phyloP scores from a whole-genome alignment of 176 grass and related monocot genomes.

The Typha latifolia region DNA sequence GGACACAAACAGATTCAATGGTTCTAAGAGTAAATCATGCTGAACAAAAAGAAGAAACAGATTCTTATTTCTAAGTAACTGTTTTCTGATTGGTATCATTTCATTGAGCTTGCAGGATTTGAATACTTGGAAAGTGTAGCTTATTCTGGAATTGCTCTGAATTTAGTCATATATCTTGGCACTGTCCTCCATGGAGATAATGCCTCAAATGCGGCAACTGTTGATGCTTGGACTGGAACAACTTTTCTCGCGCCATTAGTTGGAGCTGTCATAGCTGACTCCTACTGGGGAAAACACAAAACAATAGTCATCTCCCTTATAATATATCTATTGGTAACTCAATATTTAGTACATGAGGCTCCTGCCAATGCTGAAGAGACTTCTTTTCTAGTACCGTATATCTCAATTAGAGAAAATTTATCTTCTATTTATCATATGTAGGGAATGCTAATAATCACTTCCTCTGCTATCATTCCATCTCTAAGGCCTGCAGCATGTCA shows the following conservation, averaged over 20 bases:
- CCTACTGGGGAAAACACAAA: constrained; percentile 89
- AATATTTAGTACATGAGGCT: not conserved
- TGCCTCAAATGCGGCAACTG: constrained; percentile 64
- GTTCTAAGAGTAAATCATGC: not conserved
- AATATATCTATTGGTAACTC: constrained; percentile 68
- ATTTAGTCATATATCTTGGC: constrained; percentile 75
- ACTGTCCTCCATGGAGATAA: constrained; percentile 69
- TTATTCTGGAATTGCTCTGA: constrained; percentile 61
- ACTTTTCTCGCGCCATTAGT: constrained; percentile 66
- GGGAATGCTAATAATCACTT: constrained; percentile 71
- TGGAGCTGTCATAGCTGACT: constrained; percentile 76
- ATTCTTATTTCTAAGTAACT: not conserved
- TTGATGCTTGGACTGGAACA: constrained; percentile 73
- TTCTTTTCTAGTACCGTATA: not conserved
- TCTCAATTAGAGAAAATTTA: not conserved
- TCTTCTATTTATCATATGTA: constrained; percentile 22
- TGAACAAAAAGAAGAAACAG: not conserved
- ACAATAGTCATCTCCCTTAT: constrained; percentile 49
- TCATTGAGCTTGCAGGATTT: constrained; percentile 33
- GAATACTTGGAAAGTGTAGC: constrained; percentile 85
- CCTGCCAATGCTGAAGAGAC: not conserved
- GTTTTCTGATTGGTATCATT: not conserved
- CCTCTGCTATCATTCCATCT: constrained; percentile 53
- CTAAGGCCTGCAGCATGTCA: constrained; percentile 51
- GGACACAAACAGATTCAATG: not conserved